Evolutionary conservation across 352 stramenopile genomes (phyloP).

Genomic region (Phytophthora agathidicida): DNA sequence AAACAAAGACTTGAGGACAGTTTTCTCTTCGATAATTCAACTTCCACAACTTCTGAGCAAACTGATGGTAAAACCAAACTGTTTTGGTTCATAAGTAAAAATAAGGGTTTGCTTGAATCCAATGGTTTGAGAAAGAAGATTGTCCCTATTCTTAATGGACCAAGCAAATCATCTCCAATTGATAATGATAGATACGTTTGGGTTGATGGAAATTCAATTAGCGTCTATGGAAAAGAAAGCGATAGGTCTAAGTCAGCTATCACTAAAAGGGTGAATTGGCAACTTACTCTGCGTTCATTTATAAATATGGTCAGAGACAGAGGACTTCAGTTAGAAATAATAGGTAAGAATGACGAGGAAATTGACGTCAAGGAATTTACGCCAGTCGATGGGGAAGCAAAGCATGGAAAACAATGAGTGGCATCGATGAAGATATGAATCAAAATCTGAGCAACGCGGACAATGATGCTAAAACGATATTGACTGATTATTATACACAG

Average conservation of each 20-base stretch:
- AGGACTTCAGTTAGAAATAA: slow-evolving; percentile 4
- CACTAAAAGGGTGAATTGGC: slow-evolving; percentile 20
- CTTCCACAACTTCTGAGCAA: slow-evolving; percentile 16
- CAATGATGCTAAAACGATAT: slow-evolving; percentile 27
- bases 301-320: slow-evolving; percentile 19
- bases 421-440: slow-evolving; percentile 27
- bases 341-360: slow-evolving; percentile 1
- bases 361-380: slow-evolving; percentile 10
- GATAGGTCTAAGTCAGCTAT: slow-evolving; percentile 9
- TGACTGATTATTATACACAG: slow-evolving; percentile 21
- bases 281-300: slow-evolving; percentile 20
- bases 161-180: slow-evolving; percentile 13
- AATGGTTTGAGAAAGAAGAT: slow-evolving; percentile 20
- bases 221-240: slow-evolving; percentile 18
- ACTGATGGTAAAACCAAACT: slow-evolving; percentile 11
- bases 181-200: slow-evolving; percentile 23
- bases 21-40: slow-evolving; percentile 16
- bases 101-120: slow-evolving; percentile 16
- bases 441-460: slow-evolving; percentile 19
- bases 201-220: slow-evolving; percentile 18
- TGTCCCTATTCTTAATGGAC: slow-evolving; percentile 18
- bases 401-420: slow-evolving; percentile 15
- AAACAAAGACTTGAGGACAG: slow-evolving; percentile 20
- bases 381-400: slow-evolving; percentile 10
- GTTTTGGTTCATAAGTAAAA: slow-evolving; percentile 14